Base-by-base conservation (phyloP, 2,329 filamentous ascomycete genomes). In the Hymenoscyphus linearis region DNA sequence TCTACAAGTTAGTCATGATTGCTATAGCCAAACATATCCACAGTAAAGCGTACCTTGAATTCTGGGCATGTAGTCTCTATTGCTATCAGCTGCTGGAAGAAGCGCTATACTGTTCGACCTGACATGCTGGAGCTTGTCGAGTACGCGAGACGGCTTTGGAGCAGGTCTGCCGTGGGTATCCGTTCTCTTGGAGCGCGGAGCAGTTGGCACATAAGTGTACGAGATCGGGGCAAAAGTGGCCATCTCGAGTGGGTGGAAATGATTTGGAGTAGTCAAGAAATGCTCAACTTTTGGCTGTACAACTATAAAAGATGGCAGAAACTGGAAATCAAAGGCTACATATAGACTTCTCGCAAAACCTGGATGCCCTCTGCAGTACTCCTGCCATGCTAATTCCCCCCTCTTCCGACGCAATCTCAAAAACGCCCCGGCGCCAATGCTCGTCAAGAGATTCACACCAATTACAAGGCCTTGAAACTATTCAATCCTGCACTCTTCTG, bases 141-240 rank as follows among this genome's bases (percentile, higher is more conserved):
- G n/a, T n/a, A n/a, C n/a, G n/a, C n/a, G n/a, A n/a, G n/a, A n/a
- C n/a, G n/a, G 57, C 34, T 67, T 52, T 35, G 58, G 31, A 59
- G 55, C 52, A 65, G 55, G 59, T 64, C 58, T 62, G 53, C 40
- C 55, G 59, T 57, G 59, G 52, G 52, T 54, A 60, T 16, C 52
- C 63, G 36, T 31, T 36, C 57, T 66, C 59, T 66, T 67, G 14
- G 31, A 63, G 40, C 63, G 63, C 44, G 60, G 60, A 65, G 62
- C 10, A 65, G 60, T 68, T 64, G 63, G 64, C 53, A 60, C 36
- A 53, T 67, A 67, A 40, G 36, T 65, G 63, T 67, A 67, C 2
- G 55, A 40, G 55, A 58, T 63, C n/a, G 58, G 53, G 53, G 35
- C 55, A 61, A 69, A 59, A 65, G 61, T 66, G 55, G 60, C 63